Evolutionary conservation across 768 basidiomycete genomes (phyloP).

Genomic region (Mycena vulgaris): DNA sequence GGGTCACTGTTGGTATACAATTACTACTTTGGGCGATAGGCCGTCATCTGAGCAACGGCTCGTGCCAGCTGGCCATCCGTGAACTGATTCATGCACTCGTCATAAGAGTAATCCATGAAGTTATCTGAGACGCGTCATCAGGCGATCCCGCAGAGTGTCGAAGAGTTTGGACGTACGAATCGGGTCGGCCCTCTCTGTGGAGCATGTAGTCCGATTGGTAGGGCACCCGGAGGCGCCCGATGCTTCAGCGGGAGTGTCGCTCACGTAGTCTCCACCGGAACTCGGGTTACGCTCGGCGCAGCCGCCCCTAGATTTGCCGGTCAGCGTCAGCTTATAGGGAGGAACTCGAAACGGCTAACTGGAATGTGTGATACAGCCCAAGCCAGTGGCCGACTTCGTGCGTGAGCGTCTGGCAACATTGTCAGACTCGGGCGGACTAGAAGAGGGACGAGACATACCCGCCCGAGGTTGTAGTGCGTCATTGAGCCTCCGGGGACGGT

Average conservation of each 20-base stretch:
- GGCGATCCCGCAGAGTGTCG: not conserved
- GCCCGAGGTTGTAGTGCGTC: slow-evolving; percentile 58
- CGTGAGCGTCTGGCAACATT: slow-evolving; percentile 40
- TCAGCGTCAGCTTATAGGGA: not conserved
- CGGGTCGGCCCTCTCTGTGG: slow-evolving; percentile 51
- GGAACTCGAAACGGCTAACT: slow-evolving; percentile 38
- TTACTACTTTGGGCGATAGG: not conserved
- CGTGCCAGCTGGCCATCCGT: slow-evolving; percentile 47
- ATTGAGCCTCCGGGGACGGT: slow-evolving; percentile 59
- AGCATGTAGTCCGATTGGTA: slow-evolving; percentile 40
- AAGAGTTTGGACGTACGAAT: slow-evolving; percentile 40
- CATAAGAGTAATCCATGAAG: slow-evolving; percentile 54
- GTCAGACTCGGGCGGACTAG: not conserved
- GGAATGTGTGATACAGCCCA: slow-evolving; percentile 56
- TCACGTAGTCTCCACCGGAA: slow-evolving; percentile 42
- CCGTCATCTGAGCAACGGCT: slow-evolving; percentile 68
- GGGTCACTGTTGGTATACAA: no score
- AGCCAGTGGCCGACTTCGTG: slow-evolving; percentile 57
- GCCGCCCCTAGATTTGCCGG: slow-evolving; percentile 37
- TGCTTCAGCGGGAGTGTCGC: slow-evolving; percentile 49
- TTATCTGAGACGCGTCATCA: slow-evolving; percentile 44
- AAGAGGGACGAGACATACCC: slow-evolving; percentile 25
- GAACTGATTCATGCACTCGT: slow-evolving; percentile 49
- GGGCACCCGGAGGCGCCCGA: slow-evolving; percentile 51
- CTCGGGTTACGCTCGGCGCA: slow-evolving; percentile 20